Conservation (phyloP, 2,329 filamentous ascomycete genomes). For the Albophoma yamanashiensis region DNA sequence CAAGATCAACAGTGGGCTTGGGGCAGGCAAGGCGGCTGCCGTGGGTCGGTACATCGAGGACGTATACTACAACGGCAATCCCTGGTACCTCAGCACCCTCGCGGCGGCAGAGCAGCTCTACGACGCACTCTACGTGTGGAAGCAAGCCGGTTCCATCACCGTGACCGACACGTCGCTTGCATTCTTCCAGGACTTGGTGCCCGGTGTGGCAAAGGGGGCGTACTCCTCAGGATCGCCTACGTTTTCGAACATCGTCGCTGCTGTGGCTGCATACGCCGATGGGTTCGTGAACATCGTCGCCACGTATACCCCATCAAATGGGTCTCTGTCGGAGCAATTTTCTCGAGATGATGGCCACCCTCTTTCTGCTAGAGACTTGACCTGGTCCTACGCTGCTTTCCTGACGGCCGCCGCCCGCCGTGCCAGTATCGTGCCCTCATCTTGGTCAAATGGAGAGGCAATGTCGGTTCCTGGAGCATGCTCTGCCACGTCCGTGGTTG, state of each 20-base stretch:
- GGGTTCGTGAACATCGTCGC: slow-evolving; percentile 52
- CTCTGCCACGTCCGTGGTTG: slow-evolving; percentile 30
- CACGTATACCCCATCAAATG: slow-evolving; percentile 50
- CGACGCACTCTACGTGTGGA: slow-evolving; percentile 64
- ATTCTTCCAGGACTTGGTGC: slow-evolving; percentile 61
- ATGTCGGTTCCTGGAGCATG: slow-evolving; percentile 40
- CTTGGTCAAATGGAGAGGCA: slow-evolving; percentile 40
- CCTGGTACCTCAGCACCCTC: slow-evolving; percentile 69
- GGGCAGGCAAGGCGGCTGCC: slow-evolving; percentile 46
- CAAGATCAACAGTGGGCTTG: slow-evolving; percentile 54
- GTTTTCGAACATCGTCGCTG: slow-evolving; percentile 45
- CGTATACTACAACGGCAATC: slow-evolving; percentile 66
- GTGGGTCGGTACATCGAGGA: slow-evolving; percentile 64
- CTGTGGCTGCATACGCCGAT: slow-evolving; percentile 47
- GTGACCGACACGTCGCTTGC: slow-evolving; percentile 53
- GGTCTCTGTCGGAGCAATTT: slow-evolving; percentile 60
- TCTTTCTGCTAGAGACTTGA: slow-evolving; percentile 55
- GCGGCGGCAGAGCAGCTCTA: slow-evolving; percentile 75
- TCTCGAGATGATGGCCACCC: slow-evolving; percentile 40
- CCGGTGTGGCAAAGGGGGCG: slow-evolving; percentile 48
- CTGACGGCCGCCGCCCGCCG: slow-evolving; percentile 51
- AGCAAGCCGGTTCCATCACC: slow-evolving; percentile 48
- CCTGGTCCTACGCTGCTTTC: slow-evolving; percentile 65
- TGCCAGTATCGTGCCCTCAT: slow-evolving; percentile 40
- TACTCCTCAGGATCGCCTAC: slow-evolving; percentile 38